Percentiles rank a stretch among this genome's conserved stretches.
Evolutionary conservation across 352 stramenopile species (phyloP).

Genomic region (Globisporangium orthogonon): DNA sequence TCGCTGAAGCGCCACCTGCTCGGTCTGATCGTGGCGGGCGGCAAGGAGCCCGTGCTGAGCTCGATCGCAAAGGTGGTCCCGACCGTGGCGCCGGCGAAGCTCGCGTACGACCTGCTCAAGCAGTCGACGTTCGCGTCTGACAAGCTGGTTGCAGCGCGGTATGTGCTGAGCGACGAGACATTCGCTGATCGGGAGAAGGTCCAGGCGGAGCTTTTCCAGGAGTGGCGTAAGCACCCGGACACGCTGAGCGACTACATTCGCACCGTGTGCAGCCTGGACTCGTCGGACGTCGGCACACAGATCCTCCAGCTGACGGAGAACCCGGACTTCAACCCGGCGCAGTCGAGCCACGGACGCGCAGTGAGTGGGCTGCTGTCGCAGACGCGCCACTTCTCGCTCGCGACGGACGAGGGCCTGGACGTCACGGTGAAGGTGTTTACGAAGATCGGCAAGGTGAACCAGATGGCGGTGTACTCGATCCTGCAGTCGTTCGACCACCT

Average conservation of each 20-base stretch:
- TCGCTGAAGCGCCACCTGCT: constrained; percentile 61
- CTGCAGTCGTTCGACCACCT: constrained; percentile 79
- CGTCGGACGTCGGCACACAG: constrained; percentile 62
- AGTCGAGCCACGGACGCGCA: constrained; percentile 69
- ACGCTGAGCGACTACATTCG: constrained; percentile 80
- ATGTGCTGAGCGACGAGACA: constrained; percentile 55
- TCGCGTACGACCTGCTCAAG: constrained; percentile 53
- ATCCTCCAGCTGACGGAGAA: constrained; percentile 58
- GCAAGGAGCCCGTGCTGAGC: constrained; percentile 35
- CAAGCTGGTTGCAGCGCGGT: constrained; percentile 48
- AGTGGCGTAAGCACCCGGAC: constrained; percentile 66
- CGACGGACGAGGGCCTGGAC: constrained; percentile 69
- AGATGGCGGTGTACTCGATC: constrained; percentile 80
- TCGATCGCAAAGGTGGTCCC: constrained; percentile 34
- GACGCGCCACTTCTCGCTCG: constrained; percentile 66
- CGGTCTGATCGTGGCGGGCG: constrained; percentile 51
- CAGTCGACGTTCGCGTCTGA: constrained; percentile 68
- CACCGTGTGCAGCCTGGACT: constrained; percentile 59
- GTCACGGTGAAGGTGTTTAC: constrained; percentile 66
- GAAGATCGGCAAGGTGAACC: constrained; percentile 82
- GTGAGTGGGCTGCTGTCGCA: constrained; percentile 58
- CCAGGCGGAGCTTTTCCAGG: constrained; percentile 59
- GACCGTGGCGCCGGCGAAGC: constrained; percentile 32
- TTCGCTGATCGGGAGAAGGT: constrained; percentile 53
- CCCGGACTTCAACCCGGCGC: constrained; percentile 67